Percentiles rank a stretch among this genome's conserved stretches.
Conservation (phyloP, 768 basidiomycete species). For the Tephrocybe sp. region DNA sequence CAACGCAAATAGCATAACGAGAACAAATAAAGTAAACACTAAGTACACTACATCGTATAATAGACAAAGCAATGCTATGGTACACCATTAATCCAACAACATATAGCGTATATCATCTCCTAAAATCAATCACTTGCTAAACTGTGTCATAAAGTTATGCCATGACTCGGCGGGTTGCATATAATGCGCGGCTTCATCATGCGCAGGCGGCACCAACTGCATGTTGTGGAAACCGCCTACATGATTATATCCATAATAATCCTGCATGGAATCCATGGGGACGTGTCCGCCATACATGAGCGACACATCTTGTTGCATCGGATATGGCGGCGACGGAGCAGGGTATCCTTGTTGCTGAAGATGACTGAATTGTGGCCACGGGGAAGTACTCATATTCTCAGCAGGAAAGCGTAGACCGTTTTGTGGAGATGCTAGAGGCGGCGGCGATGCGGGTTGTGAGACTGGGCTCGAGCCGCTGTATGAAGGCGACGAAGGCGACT, state of each 20-base stretch:
- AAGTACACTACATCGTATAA: conserved; percentile 10
- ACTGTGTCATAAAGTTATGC: conserved; percentile 48
- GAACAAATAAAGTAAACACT: conserved; percentile 25
- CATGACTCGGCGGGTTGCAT: conserved; percentile 37
- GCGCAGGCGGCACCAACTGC: conserved; percentile 23
- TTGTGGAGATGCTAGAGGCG: conserved; percentile 23
- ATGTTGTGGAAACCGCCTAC: conserved; percentile 19
- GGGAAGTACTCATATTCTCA: conserved; percentile 14
- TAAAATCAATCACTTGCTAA: conserved; percentile 22
- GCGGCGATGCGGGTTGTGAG: conserved; percentile 47
- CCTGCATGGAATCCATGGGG: conserved; percentile 26
- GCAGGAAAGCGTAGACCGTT: conserved; percentile 12
- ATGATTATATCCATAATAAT: conserved; percentile 29
- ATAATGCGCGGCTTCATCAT: conserved; percentile 26
- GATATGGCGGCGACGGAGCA: conserved; percentile 15
- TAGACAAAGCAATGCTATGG: conserved; percentile 14
- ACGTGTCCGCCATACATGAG: conserved; percentile 17
- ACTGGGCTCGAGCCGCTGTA: conserved; percentile 40
- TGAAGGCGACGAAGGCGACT: conserved; percentile 44
- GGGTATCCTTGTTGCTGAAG: conserved; percentile 33
- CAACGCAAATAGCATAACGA: conserved; percentile 17
- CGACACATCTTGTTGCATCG: conserved; percentile 16
- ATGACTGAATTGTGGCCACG: conserved; percentile 32
- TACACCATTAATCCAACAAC: conserved; percentile 15
- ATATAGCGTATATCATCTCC: conserved; percentile 9